Conservation (phyloP, 1,284 basidiomycete species). For the Agaricales sp. region DNA sequence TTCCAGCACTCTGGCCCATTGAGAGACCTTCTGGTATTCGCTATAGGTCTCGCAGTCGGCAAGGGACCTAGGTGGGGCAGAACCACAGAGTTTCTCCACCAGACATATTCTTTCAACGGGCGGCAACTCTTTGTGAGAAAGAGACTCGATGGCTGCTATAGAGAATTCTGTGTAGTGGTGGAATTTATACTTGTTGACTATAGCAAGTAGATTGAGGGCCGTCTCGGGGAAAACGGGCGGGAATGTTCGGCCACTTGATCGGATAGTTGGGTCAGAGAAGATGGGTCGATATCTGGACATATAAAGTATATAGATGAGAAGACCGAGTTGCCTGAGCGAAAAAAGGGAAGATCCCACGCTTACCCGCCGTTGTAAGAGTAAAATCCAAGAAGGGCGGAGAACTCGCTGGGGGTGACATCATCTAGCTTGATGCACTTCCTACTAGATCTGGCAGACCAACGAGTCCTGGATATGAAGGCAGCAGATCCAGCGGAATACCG, state of each 20-base stretch:
- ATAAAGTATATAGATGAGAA: too few species aligned
- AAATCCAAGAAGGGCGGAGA: background rate
- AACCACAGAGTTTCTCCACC: background rate
- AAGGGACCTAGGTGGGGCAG: background rate
- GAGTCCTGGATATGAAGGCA: too few species aligned
- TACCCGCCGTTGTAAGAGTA: background rate
- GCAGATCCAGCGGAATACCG: too few species aligned
- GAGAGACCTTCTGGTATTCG: too few species aligned
- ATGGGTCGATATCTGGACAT: background rate
- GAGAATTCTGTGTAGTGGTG: background rate
- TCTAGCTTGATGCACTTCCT: background rate
- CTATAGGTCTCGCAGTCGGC: too few species aligned
- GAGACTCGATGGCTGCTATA: background rate
- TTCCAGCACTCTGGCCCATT: background rate
- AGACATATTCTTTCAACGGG: background rate
- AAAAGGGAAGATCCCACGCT: background rate
- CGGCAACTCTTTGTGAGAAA: background rate
- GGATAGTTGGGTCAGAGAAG: background rate
- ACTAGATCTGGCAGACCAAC: background rate
- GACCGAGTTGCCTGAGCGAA: background rate
- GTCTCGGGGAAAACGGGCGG: background rate
- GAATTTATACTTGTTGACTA: background rate
- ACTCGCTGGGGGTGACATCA: background rate
- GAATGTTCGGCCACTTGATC: too few species aligned
- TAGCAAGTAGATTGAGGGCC: background rate